phyloP scores from a whole-genome alignment of 2,329 filamentous ascomycete genomes.

The Exophiala sideris region DNA sequence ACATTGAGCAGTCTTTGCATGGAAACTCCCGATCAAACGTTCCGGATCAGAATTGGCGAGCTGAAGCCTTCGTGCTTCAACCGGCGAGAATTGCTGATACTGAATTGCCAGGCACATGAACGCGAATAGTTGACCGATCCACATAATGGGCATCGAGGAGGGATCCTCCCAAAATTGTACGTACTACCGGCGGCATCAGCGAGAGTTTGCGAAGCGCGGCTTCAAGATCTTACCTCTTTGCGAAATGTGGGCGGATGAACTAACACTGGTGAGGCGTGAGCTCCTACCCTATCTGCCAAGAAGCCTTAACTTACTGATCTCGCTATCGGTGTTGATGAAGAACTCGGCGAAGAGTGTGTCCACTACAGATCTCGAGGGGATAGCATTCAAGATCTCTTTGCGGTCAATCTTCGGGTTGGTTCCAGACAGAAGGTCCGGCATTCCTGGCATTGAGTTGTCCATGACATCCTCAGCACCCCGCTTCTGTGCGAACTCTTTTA shows the following conservation, averaged over 20 bases:
- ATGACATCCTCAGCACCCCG: not conserved
- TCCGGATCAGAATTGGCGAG: conserved; percentile 16
- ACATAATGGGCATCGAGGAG: conserved; percentile 45
- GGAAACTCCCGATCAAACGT: conserved; percentile 31
- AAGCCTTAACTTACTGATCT: conserved; percentile 15
- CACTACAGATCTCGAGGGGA: conserved; percentile 12
- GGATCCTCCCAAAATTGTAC: conserved; percentile 53
- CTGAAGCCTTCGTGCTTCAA: conserved; percentile 7
- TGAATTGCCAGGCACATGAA: conserved; percentile 40
- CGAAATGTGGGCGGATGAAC: conserved; percentile 24
- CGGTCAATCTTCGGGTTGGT: not conserved
- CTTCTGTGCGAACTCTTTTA: not conserved
- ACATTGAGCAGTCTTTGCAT: conserved; percentile 46
- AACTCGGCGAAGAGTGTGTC: conserved; percentile 28
- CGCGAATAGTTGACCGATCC: conserved; percentile 52
- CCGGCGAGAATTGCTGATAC: conserved; percentile 15
- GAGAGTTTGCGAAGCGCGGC: not conserved
- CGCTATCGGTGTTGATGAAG: conserved; percentile 16
- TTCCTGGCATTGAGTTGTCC: not conserved
- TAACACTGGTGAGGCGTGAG: conserved; percentile 12
- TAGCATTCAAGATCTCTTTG: conserved; percentile 6
- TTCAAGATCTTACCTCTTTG: conserved; percentile 16
- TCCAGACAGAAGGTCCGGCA: conserved; percentile 2
- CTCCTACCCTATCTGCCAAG: not conserved
- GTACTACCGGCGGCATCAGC: conserved; percentile 39